phyloP scores from a whole-genome alignment of 1,139 yeast genomes.

The Taiozyma sp. region DNA sequence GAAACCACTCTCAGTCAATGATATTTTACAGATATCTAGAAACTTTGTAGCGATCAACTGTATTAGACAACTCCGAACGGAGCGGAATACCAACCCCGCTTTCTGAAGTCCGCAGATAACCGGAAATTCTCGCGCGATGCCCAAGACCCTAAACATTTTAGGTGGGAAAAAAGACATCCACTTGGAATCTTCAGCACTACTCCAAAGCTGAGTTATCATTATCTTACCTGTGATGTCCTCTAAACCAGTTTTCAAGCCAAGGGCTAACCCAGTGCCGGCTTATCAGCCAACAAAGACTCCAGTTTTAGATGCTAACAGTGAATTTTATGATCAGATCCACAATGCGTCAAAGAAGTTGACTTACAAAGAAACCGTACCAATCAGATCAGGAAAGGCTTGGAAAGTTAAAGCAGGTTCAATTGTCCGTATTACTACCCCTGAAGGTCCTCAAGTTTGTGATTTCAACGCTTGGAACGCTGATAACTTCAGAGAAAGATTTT shows the following conservation, averaged over 20 bases:
- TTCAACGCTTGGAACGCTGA: conserved; percentile 57
- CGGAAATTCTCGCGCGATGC: not conserved
- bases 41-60: too few relatives aligned
- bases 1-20: not conserved
- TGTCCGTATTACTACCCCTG: conserved; percentile 56
- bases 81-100: not conserved
- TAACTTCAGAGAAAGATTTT: conserved; percentile 58
- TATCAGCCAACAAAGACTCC: conserved; percentile 53
- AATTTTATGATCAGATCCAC: conserved; percentile 41
- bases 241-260: conserved; percentile 20
- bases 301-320: conserved; percentile 40
- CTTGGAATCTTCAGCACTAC: too few relatives aligned
- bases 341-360: conserved; percentile 27
- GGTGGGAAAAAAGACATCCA: too few relatives aligned
- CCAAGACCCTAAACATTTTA: too few relatives aligned
- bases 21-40: too few relatives aligned
- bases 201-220: too few relatives aligned
- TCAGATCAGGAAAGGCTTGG: conserved; percentile 56
- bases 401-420: conserved; percentile 54
- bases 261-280: conserved; percentile 42
- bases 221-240: conserved; percentile 3
- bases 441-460: conserved; percentile 69
- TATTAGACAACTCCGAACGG: not conserved
- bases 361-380: conserved; percentile 31
- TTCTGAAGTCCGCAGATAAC: not conserved